Base-by-base conservation (phyloP, 2,329 filamentous ascomycete genomes). In the Aspergillus eucalypticola region DNA sequence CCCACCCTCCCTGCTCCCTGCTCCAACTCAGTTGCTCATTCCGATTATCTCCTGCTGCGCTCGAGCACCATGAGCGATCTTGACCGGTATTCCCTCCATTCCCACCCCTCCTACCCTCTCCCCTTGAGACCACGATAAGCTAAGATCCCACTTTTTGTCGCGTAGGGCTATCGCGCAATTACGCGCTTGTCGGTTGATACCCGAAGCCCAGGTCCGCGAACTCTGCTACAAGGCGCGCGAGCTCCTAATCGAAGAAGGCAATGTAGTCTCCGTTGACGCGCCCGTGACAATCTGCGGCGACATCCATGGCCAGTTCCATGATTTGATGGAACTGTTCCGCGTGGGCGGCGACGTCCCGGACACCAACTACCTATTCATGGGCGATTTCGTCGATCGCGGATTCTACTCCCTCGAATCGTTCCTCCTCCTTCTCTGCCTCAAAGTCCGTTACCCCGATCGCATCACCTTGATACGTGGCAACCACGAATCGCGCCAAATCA, bases 401-500 rank as follows among this genome's bases (percentile, higher is more conserved):
- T 99, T 97, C 83, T 99, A 98, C 81, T 96, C 92, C 2, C 88
- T 99, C 69, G 94, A 99, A 80, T 95, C 93, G 4, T 97, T 99
- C 74, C 88, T 97, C 63, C 90, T 99, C 58, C 88, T 99, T 10
- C 86, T 99, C 56, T 96, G 92, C 74, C 87, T 98, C 70, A 98
- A 98, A 84, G 94, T 98, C 63, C 90, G 94, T 75, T 98, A 98
- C 74, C 95, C 94, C 56, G 92, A 98, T 77, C 91, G 95, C 68
- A 97, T 98, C 81, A 98, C 95, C 3, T 85, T 98, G 44, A 96
- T 98, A 71, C 86, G 94, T 65, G 94, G 94, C 65, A 96, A 96
- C 75, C 92, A 96, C 81, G 94, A 98, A 78, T 97, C 93, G 48
- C 88, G 94, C 60, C 94, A 98, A 76, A 98, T 98, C 66, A 98